Conservation (phyloP, 2,329 filamentous ascomycete species). For the Ilyonectria destructans region DNA sequence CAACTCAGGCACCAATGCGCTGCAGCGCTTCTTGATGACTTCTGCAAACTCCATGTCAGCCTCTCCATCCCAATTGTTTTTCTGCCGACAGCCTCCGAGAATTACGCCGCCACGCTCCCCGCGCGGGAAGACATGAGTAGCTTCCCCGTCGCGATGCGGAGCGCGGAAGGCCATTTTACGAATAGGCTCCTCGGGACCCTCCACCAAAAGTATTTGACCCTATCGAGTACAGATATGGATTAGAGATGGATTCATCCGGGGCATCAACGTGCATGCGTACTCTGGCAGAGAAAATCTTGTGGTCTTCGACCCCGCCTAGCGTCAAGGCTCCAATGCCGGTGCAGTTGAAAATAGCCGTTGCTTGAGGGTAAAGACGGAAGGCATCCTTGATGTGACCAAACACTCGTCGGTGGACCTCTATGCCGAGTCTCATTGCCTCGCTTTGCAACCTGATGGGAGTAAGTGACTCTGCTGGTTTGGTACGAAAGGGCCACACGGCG, state of each 20-base stretch:
- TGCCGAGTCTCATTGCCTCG: conserved; percentile 79
- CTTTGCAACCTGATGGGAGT: conserved; percentile 68
- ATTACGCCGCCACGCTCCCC: conserved; percentile 54
- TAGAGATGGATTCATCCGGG: background rate
- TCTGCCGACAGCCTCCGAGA: conserved; percentile 53
- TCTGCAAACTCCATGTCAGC: conserved; percentile 51
- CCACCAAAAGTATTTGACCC: conserved; percentile 53
- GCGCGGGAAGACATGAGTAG: conserved; percentile 62
- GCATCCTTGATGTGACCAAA: conserved; percentile 80
- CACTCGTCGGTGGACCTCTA: conserved; percentile 72
- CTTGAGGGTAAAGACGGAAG: conserved; percentile 63
- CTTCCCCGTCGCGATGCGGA: conserved; percentile 58
- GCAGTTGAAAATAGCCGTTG: conserved; percentile 79
- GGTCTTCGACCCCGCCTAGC: conserved; percentile 83
- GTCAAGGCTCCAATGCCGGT: conserved; percentile 80
- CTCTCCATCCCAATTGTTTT: conserved; percentile 53
- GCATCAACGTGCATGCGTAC: conserved; percentile 53
- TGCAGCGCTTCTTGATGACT: conserved; percentile 54
- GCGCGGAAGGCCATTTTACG: conserved; percentile 60
- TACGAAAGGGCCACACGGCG: conserved; percentile 22
- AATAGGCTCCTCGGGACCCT: conserved; percentile 57
- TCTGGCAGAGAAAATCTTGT: conserved; percentile 78
- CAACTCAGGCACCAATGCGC: conserved; percentile 53
- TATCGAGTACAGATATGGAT: conserved; percentile 21
- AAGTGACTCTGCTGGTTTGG: background rate